Evolutionary conservation across 306 rosid genomes (phyloP).

Genomic region (Cicer judaicum): DNA sequence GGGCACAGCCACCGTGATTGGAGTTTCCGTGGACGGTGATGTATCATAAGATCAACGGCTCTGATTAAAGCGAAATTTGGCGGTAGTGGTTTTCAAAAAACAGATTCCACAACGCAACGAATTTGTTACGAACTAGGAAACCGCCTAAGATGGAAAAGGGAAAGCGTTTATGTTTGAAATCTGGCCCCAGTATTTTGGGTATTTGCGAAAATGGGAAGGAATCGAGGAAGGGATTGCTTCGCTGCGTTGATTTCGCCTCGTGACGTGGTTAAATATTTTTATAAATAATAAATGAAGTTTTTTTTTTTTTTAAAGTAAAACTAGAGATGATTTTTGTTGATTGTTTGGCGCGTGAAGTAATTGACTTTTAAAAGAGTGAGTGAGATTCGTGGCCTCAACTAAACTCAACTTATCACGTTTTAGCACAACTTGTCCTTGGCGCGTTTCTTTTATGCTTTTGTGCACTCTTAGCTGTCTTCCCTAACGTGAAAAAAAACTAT

Average conservation of each 20-base stretch:
- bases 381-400: slow-evolving; percentile 43
- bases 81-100: slow-evolving; percentile 53
- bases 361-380: slow-evolving; percentile 20
- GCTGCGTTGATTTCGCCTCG: slow-evolving; percentile 58
- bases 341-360: slow-evolving; percentile 25
- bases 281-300: not conserved
- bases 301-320: not conserved
- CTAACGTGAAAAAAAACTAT: not conserved
- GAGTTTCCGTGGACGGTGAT: not conserved
- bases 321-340: not conserved
- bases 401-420: slow-evolving; percentile 29
- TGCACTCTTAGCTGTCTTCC: slow-evolving; percentile 42
- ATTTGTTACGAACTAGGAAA: slow-evolving; percentile 37
- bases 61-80: slow-evolving; percentile 41
- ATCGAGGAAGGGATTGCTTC: slow-evolving; percentile 35
- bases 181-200: not conserved
- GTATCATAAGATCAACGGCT: slow-evolving; percentile 20
- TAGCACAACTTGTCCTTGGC: not conserved
- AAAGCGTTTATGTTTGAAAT: not conserved
- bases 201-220: slow-evolving; percentile 44
- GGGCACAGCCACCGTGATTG: slow-evolving; percentile 23
- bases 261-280: slow-evolving; percentile 35
- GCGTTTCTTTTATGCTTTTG: slow-evolving; percentile 37
- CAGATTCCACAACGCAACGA: slow-evolving; percentile 27
- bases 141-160: slow-evolving; percentile 36